phyloP scores from a whole-genome alignment of 2,329 filamentous ascomycete genomes.

The Parascedosporium putredinis region DNA sequence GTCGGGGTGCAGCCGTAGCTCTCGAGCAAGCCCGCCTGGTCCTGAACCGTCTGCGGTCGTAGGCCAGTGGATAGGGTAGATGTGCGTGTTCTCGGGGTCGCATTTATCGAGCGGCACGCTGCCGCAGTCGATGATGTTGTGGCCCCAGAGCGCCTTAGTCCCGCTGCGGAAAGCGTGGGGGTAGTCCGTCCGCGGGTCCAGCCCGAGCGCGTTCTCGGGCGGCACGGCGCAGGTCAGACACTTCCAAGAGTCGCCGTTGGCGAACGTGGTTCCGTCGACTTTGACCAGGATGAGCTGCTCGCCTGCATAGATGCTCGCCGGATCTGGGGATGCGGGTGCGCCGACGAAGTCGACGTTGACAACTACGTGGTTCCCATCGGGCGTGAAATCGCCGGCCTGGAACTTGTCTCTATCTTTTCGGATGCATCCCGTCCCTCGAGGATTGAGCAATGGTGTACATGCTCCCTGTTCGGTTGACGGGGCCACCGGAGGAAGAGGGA shows the following conservation, averaged over 20 bases:
- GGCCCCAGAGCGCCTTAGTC: slow-evolving; percentile 22
- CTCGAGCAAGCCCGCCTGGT: slow-evolving; percentile 24
- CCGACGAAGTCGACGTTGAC: slow-evolving; percentile 29
- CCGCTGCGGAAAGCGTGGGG: slow-evolving; percentile 31
- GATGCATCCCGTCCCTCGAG: slow-evolving; percentile 27
- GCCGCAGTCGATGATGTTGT: slow-evolving; percentile 27
- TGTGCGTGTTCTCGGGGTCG: slow-evolving; percentile 23
- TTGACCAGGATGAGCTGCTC: slow-evolving; percentile 32
- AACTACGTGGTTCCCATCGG: slow-evolving; percentile 32
- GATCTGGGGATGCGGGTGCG: slow-evolving; percentile 26
- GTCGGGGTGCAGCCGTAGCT: slow-evolving; percentile 35
- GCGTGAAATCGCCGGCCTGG: slow-evolving; percentile 21
- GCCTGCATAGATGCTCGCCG: slow-evolving; percentile 29
- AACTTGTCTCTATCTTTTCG: slow-evolving; percentile 8
- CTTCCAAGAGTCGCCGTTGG: slow-evolving; percentile 35
- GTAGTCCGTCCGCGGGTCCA: slow-evolving; percentile 22
- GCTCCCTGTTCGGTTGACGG: too few species aligned
- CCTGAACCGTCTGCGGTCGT: slow-evolving; percentile 18
- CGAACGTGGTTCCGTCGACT: slow-evolving; percentile 26
- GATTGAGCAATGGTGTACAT: slow-evolving; percentile 23
- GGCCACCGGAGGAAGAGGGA: too few species aligned
- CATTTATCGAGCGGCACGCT: slow-evolving; percentile 22
- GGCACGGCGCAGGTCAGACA: slow-evolving; percentile 34
- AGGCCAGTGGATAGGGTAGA: slow-evolving; percentile 31
- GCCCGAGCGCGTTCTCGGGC: slow-evolving; percentile 18